phyloP scores from a whole-genome alignment of 208 protist species.

The Leishmania aethiopica region DNA sequence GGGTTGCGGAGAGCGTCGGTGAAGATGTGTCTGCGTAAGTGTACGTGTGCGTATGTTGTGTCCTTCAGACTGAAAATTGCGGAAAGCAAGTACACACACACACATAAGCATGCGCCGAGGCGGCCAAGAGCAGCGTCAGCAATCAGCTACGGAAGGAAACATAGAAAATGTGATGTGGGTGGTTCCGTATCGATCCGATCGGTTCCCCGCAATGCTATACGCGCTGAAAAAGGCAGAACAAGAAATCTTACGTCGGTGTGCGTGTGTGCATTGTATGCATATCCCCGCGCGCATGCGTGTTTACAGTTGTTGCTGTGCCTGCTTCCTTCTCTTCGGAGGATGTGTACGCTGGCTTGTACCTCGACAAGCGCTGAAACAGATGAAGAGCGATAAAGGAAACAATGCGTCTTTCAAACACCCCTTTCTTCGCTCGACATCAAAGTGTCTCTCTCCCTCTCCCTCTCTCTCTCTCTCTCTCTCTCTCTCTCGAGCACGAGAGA shows the following conservation, averaged over 20 bases:
- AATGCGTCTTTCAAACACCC: neutral
- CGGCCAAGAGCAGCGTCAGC: neutral
- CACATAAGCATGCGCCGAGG: neutral
- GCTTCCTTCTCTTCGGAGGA: neutral
- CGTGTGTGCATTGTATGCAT: neutral
- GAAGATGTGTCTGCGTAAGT: neutral
- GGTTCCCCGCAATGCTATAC: neutral
- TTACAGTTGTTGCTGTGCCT: neutral
- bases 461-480: neutral
- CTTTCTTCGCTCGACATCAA: too few species aligned
- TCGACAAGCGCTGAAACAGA: neutral
- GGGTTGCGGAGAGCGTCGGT: neutral
- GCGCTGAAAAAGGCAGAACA: neutral
- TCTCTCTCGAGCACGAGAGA: neutral
- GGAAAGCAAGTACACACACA: neutral
- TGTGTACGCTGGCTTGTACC: neutral
- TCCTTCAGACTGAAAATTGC: too few species aligned
- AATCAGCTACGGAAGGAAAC: neutral
- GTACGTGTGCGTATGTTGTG: neutral
- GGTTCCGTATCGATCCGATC: neutral
- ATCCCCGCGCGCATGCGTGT: neutral
- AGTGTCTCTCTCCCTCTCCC: neutral
- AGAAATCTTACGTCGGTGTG: neutral
- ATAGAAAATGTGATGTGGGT: neutral
- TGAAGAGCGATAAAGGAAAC: neutral